Evolutionary conservation across 2,329 filamentous ascomycete genomes (phyloP).

Genomic region (Diaporthe amygdali): DNA sequence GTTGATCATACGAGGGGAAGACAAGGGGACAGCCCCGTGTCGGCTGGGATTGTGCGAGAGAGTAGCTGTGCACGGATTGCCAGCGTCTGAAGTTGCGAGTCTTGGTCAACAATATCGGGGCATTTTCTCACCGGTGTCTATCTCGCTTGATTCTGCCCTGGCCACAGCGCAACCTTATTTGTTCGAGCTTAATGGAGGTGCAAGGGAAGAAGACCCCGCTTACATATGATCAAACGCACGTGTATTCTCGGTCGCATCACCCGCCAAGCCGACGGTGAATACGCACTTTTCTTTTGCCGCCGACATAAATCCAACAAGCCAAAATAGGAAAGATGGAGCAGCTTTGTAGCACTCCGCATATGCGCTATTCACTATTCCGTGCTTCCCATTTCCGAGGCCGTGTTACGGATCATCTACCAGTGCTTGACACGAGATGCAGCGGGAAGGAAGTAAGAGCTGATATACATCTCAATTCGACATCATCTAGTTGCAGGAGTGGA

Average conservation of each 20-base stretch:
- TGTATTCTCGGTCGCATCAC: neutral
- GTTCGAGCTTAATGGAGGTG: neutral
- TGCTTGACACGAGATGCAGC: too few species aligned
- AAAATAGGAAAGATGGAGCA: too few species aligned
- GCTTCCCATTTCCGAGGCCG: too few species aligned
- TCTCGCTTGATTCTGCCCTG: neutral
- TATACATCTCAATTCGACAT: too few species aligned
- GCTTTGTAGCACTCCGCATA: too few species aligned
- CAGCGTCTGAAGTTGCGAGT: neutral
- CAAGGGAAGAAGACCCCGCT: neutral
- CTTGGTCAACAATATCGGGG: neutral
- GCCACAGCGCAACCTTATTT: neutral
- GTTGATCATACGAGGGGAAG: neutral
- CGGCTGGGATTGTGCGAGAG: neutral
- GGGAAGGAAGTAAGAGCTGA: too few species aligned
- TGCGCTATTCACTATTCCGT: too few species aligned
- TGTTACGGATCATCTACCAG: too few species aligned
- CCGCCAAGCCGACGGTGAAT: neutral
- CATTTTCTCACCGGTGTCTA: too few species aligned
- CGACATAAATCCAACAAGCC: too few species aligned
- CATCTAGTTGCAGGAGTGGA: too few species aligned
- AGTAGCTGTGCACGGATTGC: neutral
- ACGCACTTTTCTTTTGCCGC: neutral
- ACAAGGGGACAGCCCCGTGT: neutral
- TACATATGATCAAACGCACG: neutral